Evolutionary conservation across 345 rosid genomes (phyloP).

Genomic region (Crucihimalaya himalaica): DNA sequence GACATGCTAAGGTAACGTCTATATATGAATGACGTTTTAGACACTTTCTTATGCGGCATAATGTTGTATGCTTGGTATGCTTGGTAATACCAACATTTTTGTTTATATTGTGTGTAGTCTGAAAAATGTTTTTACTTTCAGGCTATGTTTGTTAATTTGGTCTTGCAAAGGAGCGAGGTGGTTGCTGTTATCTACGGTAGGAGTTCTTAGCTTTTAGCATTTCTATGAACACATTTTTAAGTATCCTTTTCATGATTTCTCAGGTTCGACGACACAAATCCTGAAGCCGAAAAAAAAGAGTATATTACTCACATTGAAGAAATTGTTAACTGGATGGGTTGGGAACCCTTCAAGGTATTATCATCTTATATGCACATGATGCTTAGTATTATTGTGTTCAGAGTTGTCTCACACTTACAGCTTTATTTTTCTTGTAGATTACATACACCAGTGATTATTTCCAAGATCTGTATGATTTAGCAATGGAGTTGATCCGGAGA

Average conservation of each 20-base stretch:
- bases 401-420: slow-evolving; percentile 15
- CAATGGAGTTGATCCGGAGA: slow-evolving; percentile 73
- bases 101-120: not conserved
- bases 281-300: slow-evolving; percentile 1
- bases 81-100: not conserved
- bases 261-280: slow-evolving; percentile 18
- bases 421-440: slow-evolving; percentile 51
- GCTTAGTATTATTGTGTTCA: not conserved
- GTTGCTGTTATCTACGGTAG: slow-evolving; percentile 84
- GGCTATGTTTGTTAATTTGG: slow-evolving; percentile 98
- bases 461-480: slow-evolving; percentile 86
- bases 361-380: not conserved
- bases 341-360: slow-evolving; percentile 89
- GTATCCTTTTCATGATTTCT: not conserved
- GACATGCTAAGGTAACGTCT: slow-evolving; percentile 83
- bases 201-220: slow-evolving; percentile 5
- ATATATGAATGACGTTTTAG: slow-evolving; percentile 8
- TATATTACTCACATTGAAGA: slow-evolving; percentile 47
- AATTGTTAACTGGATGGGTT: slow-evolving; percentile 95
- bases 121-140: slow-evolving; percentile 33
- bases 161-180: slow-evolving; percentile 82
- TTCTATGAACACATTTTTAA: not conserved
- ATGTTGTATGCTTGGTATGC: not conserved
- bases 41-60: not conserved
- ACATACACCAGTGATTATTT: slow-evolving; percentile 96